A percentile compares a stretch with the other conserved stretches of the same genome.
Evolutionary conservation across 768 basidiomycete genomes (phyloP).

Genomic region (Suillus placidus): DNA sequence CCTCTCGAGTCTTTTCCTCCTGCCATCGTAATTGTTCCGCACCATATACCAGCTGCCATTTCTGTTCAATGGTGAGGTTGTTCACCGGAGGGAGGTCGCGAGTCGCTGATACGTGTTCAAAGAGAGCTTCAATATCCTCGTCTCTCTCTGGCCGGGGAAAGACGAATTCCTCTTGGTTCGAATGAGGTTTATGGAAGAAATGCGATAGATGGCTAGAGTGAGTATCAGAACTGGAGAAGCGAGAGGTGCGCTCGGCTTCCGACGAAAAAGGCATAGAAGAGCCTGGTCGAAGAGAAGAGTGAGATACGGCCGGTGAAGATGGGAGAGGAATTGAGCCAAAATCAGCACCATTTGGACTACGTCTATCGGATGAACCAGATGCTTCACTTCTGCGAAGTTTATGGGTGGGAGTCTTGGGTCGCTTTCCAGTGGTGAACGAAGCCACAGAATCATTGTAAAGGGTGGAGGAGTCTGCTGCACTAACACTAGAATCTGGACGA

Average conservation of each 20-base stretch:
- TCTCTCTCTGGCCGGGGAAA: constrained; percentile 79
- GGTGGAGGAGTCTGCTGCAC: constrained; percentile 61
- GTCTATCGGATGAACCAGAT: constrained; percentile 49
- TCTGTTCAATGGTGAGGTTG: constrained; percentile 72
- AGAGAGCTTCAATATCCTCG: constrained; percentile 78
- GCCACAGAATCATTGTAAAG: constrained; percentile 53
- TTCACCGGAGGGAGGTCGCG: constrained; percentile 67
- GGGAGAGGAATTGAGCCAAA: constrained; percentile 49
- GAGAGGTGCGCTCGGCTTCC: constrained; percentile 60
- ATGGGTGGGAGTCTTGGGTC: constrained; percentile 39
- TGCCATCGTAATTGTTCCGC: constrained; percentile 82
- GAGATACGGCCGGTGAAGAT: constrained; percentile 28
- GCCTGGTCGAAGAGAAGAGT: constrained; percentile 48
- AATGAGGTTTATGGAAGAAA: constrained; percentile 54
- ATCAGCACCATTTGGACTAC: constrained; percentile 56
- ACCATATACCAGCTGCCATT: constrained; percentile 89
- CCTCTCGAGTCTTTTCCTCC: constrained; percentile 66
- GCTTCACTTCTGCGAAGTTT: constrained; percentile 55
- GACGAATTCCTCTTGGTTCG: constrained; percentile 58
- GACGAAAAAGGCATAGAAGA: constrained; percentile 58
- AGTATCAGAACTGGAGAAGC: constrained; percentile 58
- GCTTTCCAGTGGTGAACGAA: constrained; percentile 36
- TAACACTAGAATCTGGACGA: constrained; percentile 56
- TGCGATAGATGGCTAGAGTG: constrained; percentile 48
- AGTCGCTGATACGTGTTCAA: constrained; percentile 73